These are phyloP conservation scores for Crithidia acanthocephali DNA, from an alignment of 208 protist genomes.

Conservation along the genomic window DNA sequence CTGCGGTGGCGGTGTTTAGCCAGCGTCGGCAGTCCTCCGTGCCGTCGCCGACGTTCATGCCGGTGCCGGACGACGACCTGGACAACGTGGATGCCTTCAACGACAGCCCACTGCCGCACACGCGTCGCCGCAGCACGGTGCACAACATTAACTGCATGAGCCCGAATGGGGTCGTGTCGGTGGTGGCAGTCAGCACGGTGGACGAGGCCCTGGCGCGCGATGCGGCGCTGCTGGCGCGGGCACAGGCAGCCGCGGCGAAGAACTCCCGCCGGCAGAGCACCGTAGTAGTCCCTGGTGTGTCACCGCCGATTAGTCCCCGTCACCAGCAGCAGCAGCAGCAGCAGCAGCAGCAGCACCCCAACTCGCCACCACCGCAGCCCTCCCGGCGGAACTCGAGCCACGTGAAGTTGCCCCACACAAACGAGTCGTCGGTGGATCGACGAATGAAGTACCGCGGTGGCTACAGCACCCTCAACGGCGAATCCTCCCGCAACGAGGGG, in stretches of 20 bases:
- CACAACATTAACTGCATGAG: background rate
- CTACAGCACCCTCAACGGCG: constrained; percentile 6
- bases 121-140: background rate
- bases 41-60: background rate
- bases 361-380: background rate
- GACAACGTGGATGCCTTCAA: background rate
- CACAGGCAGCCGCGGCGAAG: background rate
- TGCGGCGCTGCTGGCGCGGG: background rate
- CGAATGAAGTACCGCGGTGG: background rate
- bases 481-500: constrained; percentile 1
- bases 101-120: background rate
- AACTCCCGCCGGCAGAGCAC: background rate
- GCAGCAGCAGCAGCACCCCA: background rate
- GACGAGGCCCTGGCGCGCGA: constrained; percentile 2
- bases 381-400: background rate
- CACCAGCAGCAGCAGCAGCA: background rate
- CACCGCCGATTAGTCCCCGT: background rate
- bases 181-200: constrained; percentile 11
- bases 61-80: background rate
- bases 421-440: background rate
- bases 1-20: background rate
- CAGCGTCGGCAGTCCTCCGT: background rate
- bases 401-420: background rate
- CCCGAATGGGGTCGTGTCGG: constrained; percentile 5
- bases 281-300: background rate